Base-by-base conservation (phyloP, 768 basidiomycete species). In the Roridomyces roridus region DNA sequence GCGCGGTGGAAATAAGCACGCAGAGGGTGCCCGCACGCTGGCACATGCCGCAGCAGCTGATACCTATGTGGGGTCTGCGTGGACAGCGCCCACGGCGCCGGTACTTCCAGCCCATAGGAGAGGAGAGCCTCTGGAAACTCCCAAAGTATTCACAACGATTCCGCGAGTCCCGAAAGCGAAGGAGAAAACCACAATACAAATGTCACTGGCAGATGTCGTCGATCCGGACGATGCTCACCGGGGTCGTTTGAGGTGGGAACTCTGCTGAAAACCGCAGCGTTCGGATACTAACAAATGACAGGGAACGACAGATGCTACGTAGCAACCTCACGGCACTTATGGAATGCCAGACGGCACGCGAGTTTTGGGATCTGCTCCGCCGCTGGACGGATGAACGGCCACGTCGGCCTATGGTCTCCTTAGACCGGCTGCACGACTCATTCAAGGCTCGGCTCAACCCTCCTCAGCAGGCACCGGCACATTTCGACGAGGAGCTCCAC, bases 391-490 rank as follows among this genome's bases (percentile, higher is more conserved):
- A 54, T 26, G 42, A 40, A 12, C 31, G 36, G 3, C 43, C 45
- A 23, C 11, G 20, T 1, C 21, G 18, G n/a, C 42, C 42, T 11
- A 4, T 21, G 18, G 52, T 54, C 12, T 35, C 52, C 1, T 5
- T 35, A 2, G 18, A 29, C 12, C 42, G 37, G 23, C 52, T 54
- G 5, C 21, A 37, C 34, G 43, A 39, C 31, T 44, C 45, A 3
- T 54, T 54, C 52, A 39, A 46, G 15, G 39, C 43, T 5, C 43
- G 52, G 6, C 45, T 44, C 4, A 54, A 54, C 34, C 52, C 52
- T 6, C 52, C 52, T 8, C 15, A 5, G 6, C 28, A 18, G 11
- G 15, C 37, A 26, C 42, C 52, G 9, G 43, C 21, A 4, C 29
- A 37, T 15, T 54, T 54, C 31, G 42, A 54, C 15, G 25, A 34